A percentile compares a stretch with the other conserved stretches of the same genome.
Evolutionary conservation across 768 basidiomycete species (phyloP).

Genomic region (Psilocybe subaeruginosa): DNA sequence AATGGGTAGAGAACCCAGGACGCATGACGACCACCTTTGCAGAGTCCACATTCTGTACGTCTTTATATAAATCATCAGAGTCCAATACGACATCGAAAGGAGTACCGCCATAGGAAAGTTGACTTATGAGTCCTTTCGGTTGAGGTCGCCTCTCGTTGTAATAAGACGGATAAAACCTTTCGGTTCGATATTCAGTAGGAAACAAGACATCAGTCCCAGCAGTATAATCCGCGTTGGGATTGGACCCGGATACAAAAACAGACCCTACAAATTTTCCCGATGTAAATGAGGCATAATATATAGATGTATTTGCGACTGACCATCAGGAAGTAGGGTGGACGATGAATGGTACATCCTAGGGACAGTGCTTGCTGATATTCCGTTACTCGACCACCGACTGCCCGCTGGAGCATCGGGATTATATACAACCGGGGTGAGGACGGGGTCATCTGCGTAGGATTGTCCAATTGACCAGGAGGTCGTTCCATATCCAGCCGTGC

Average conservation of each 20-base stretch:
- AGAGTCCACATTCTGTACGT: slow-evolving; percentile 51
- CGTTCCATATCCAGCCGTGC: slow-evolving; percentile 70
- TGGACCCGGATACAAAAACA: slow-evolving; percentile 78
- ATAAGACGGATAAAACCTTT: slow-evolving; percentile 76
- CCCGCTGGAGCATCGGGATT: slow-evolving; percentile 62
- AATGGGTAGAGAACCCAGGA: slow-evolving; percentile 77
- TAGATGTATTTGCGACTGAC: slow-evolving; percentile 23
- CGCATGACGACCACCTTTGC: slow-evolving; percentile 58
- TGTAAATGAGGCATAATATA: background rate
- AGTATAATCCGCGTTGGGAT: slow-evolving; percentile 73
- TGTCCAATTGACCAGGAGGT: slow-evolving; percentile 55
- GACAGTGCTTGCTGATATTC: slow-evolving; percentile 56
- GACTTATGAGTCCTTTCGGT: slow-evolving; percentile 54
- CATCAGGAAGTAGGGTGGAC: slow-evolving; percentile 68
- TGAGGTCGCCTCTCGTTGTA: slow-evolving; percentile 61
- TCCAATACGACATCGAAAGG: slow-evolving; percentile 67
- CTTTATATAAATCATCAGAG: slow-evolving; percentile 50
- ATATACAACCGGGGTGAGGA: slow-evolving; percentile 58
- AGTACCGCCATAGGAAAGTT: slow-evolving; percentile 76
- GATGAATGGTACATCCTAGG: slow-evolving; percentile 80
- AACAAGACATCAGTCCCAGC: slow-evolving; percentile 50
- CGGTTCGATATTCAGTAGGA: slow-evolving; percentile 75
- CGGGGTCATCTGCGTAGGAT: slow-evolving; percentile 65
- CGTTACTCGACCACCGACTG: slow-evolving; percentile 62
- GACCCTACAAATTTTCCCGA: slow-evolving; percentile 41